Evolutionary conservation across 2,329 filamentous ascomycete species (phyloP).

Genomic region (Trichoderma atrobrunneum): DNA sequence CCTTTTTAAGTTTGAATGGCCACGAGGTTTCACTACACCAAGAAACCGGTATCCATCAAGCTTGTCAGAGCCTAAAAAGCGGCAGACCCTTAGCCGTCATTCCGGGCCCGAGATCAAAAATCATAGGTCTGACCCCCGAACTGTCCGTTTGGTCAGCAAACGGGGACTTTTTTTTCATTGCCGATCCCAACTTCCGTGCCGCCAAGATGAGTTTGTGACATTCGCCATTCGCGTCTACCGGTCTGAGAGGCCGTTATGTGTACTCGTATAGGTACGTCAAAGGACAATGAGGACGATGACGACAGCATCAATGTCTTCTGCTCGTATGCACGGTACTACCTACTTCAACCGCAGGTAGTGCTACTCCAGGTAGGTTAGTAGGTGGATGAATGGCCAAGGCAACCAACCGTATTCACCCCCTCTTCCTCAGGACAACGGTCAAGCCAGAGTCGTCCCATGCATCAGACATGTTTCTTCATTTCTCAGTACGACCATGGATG

Average conservation of each 20-base stretch:
- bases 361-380: neutral
- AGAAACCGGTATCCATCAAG: neutral
- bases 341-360: neutral
- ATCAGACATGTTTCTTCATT: neutral
- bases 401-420: neutral
- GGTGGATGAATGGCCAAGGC: neutral
- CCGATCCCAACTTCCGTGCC: slow-evolving; percentile 8
- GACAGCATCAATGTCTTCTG: neutral
- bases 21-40: neutral
- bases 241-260: neutral
- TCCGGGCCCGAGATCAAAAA: neutral
- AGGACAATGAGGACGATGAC: neutral
- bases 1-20: neutral
- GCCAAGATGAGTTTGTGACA: neutral
- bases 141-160: slow-evolving; percentile 8
- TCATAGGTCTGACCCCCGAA: neutral
- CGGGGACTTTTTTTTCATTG: neutral
- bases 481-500: neutral
- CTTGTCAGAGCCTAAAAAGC: neutral
- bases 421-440: neutral
- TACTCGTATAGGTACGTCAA: neutral
- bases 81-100: neutral
- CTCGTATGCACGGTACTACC: neutral
- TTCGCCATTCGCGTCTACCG: neutral
- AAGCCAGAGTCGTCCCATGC: neutral